Conservation (phyloP, 441 rosid species). For the Populus hybrid region DNA sequence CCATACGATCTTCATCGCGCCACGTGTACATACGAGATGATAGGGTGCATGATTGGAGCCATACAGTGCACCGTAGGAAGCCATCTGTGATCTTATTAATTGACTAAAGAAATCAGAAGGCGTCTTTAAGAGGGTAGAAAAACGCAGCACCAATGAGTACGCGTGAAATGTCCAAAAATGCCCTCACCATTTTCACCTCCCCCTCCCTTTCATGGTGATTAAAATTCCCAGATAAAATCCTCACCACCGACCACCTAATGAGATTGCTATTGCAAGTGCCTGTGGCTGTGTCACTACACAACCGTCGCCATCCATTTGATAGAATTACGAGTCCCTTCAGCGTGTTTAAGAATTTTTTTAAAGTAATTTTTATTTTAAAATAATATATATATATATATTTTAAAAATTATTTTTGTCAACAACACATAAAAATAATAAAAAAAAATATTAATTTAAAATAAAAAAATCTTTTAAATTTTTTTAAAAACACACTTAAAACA, state of each 20-base stretch:
- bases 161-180: neutral
- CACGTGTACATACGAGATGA: conserved; percentile 25
- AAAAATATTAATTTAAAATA: no score
- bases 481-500: no score
- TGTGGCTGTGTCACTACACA: neutral
- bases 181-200: neutral
- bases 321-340: neutral
- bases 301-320: conserved; percentile 1
- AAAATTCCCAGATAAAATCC: neutral
- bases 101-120: conserved; percentile 10
- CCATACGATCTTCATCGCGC: neutral
- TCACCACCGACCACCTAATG: neutral
- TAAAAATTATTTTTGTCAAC: no score
- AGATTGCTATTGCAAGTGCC: neutral
- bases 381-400: no score
- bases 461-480: no score
- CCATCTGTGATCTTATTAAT: neutral
- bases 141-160: conserved; percentile 16
- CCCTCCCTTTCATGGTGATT: neutral
- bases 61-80: conserved; percentile 16
- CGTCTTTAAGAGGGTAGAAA: conserved; percentile 7
- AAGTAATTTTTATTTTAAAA: no score
- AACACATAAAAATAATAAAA: no score
- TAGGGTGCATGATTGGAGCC: conserved; percentile 27
- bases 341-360: no score